Evolutionary conservation across 1,284 basidiomycete genomes (phyloP).

Genomic region (Neonothopanus nambi): DNA sequence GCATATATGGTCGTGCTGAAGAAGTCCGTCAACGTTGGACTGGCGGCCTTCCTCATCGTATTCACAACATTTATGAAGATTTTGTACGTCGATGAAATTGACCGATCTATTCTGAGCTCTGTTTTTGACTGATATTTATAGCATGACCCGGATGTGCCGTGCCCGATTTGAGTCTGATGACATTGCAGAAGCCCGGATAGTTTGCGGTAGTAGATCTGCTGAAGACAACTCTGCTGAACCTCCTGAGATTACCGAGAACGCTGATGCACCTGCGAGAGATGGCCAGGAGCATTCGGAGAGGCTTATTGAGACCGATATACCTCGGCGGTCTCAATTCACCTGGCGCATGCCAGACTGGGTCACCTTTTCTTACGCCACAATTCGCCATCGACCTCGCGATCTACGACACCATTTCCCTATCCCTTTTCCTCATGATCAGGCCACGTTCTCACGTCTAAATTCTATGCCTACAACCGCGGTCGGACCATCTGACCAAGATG

Average conservation of each 20-base stretch:
- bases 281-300: conserved; percentile 22
- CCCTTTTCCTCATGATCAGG: conserved; percentile 44
- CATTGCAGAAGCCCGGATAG: conserved; percentile 44
- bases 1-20: conserved; percentile 81
- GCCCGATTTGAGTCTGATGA: conserved; percentile 64
- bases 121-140: conserved; percentile 27
- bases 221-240: conserved; percentile 14
- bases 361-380: conserved; percentile 53
- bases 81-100: conserved; percentile 41
- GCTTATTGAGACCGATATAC: conserved; percentile 15
- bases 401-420: conserved; percentile 45
- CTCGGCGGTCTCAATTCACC: conserved; percentile 33
- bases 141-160: conserved; percentile 71
- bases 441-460: conserved; percentile 30
- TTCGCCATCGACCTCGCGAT: conserved; percentile 41
- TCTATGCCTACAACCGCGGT: conserved; percentile 10
- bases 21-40: conserved; percentile 61
- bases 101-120: conserved; percentile 4
- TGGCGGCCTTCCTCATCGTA: conserved; percentile 71
- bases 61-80: conserved; percentile 76
- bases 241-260: conserved; percentile 18
- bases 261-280: conserved; percentile 21
- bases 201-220: conserved; percentile 31
- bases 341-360: conserved; percentile 56
- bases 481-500: not conserved